phyloP scores from a whole-genome alignment of 2,329 filamentous ascomycete species.

The Mycosphaerella arachidis region DNA sequence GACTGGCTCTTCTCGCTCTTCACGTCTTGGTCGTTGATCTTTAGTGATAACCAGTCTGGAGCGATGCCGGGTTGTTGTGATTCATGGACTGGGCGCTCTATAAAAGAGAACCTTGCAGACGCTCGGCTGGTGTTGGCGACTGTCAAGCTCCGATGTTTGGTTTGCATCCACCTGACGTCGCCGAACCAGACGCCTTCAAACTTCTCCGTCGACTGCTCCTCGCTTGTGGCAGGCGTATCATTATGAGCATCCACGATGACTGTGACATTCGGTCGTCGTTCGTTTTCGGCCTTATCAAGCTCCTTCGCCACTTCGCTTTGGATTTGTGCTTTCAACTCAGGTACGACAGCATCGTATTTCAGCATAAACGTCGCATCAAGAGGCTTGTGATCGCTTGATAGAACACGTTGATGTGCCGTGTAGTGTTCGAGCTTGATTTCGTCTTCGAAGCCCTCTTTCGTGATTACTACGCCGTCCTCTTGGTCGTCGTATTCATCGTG shows the following conservation, averaged over 20 bases:
- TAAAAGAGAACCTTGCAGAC: constrained; percentile 72
- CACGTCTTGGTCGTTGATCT: constrained; percentile 24
- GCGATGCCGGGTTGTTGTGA: constrained; percentile 40
- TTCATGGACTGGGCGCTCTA: constrained; percentile 60
- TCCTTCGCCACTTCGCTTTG: constrained; percentile 84
- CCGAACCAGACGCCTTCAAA: constrained; percentile 70
- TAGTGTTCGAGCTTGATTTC: constrained; percentile 63
- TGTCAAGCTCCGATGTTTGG: constrained; percentile 64
- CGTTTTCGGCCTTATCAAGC: constrained; percentile 86
- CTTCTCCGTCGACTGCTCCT: constrained; percentile 27
- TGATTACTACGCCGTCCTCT: constrained; percentile 49
- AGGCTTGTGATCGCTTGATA: constrained; percentile 95
- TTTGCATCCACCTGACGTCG: constrained; percentile 63
- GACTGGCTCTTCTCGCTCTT: constrained; percentile 20
- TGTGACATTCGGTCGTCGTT: constrained; percentile 65
- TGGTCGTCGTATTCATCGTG: constrained; percentile 47
- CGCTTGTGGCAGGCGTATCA: constrained; percentile 27
- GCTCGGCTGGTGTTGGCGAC: constrained; percentile 90
- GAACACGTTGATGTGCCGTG: constrained; percentile 79
- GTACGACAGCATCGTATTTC: constrained; percentile 80
- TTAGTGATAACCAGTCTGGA: constrained; percentile 66
- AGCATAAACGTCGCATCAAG: constrained; percentile 77
- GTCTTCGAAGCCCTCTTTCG: constrained; percentile 56
- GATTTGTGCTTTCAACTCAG: constrained; percentile 75
- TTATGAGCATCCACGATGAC: constrained; percentile 66